phyloP scores from a whole-genome alignment of 352 stramenopile species.

The Phytophthora ramorum region DNA sequence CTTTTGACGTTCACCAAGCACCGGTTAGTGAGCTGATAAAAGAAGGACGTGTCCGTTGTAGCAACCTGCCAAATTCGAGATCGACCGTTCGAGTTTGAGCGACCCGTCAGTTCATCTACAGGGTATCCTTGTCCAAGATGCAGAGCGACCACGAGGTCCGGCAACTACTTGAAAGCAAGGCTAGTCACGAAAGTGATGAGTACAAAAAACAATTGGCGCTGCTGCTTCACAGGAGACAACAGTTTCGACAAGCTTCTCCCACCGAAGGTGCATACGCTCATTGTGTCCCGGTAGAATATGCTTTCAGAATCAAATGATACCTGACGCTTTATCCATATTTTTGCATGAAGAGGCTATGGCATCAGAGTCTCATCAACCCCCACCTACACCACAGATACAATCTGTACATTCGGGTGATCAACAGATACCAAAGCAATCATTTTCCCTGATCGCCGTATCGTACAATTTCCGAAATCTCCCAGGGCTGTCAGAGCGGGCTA shows the following conservation, averaged over 20 bases:
- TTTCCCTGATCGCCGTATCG: constrained; percentile 61
- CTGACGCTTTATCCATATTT: constrained; percentile 1
- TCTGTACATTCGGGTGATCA: neutral
- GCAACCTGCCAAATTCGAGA: constrained; percentile 16
- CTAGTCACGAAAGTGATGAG: constrained; percentile 36
- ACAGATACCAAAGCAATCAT: constrained; percentile 38
- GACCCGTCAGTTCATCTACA: neutral
- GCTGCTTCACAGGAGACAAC: constrained; percentile 48
- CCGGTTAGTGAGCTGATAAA: constrained; percentile 55
- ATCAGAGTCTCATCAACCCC: neutral
- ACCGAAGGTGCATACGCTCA: constrained; percentile 18
- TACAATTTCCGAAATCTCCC: constrained; percentile 68
- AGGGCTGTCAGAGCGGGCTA: constrained; percentile 56
- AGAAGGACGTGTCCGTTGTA: constrained; percentile 25
- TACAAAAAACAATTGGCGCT: constrained; percentile 51
- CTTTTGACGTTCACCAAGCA: constrained; percentile 48
- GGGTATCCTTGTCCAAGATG: constrained; percentile 29
- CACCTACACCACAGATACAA: constrained; percentile 3
- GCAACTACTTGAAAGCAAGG: constrained; percentile 25
- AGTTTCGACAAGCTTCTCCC: constrained; percentile 32
- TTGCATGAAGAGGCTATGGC: neutral
- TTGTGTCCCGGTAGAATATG: neutral
- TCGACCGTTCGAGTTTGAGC: constrained; percentile 19
- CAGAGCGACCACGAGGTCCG: constrained; percentile 49
- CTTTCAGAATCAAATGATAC: neutral